Evolutionary conservation across 371 early-diverging fungal genomes (phyloP), one percentile per base, ranked within the genome.

Genomic region (Ecytonucleospora hepatopenaei): DNA sequence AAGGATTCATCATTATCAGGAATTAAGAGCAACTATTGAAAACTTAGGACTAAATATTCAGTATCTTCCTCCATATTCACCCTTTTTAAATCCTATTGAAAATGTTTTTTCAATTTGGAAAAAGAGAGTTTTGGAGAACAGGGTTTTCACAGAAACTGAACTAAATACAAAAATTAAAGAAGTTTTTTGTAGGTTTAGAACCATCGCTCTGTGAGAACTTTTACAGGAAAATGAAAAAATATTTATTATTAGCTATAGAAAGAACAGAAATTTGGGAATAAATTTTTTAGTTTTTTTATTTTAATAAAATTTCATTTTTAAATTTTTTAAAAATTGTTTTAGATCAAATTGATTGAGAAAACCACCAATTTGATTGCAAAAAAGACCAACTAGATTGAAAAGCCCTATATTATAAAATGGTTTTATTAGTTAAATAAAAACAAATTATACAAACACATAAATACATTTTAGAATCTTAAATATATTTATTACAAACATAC

Each of bases 41-140:
- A 24, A 51, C 8, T 17, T 12, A 5, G 4, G 53, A 24, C 17
- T 17, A 8, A 5, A 51, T 8, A 51, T 24, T 24, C 53, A 4
- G 4, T 51, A 17, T 51, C 53, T 19, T 8, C 53, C 53, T 12
- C 53, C 53, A 8, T 51, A 51, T 24, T 51, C 53, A 19, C n/a
- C 12, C 4, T 51, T 51, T 23, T 23, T 51, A 17, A 51, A 51
- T 51, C 53, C 53, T 17, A 51, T 51, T 51, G 53, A 51, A 51
- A 51, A 51, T 24, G 12, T 12, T 51, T 51, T 51, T 51, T 51
- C 53, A 17, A 24, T 17, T 17, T 51, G 23, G 12, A 51, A 51
- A n/a, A 51, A 51, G 3, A 12, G 5, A 8, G 53, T 35, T 51
- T 8, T 19, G 12, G 5, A n/a, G 53, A n/a, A 12, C 40, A n/a